Percentiles rank a stretch among this genome's conserved stretches.
phyloP scores from a whole-genome alignment of 2,329 filamentous ascomycete species.

The Ramichloridium luteum region DNA sequence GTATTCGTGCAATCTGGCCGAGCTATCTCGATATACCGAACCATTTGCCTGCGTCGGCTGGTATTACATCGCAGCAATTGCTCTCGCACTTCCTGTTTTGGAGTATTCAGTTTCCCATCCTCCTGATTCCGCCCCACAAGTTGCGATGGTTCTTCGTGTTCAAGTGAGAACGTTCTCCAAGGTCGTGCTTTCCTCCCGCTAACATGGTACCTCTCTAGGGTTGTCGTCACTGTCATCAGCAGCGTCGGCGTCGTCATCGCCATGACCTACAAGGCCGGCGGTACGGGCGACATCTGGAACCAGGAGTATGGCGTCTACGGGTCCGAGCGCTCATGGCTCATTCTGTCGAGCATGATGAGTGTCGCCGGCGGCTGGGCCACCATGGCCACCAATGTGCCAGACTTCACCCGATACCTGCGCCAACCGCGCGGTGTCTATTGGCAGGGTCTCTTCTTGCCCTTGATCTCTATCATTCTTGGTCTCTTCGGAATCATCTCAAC shows the following conservation, averaged over 20 bases:
- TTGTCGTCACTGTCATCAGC: constrained; percentile 38
- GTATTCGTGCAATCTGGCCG: constrained; percentile 47
- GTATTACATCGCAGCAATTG: constrained; percentile 46
- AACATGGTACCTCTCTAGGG: too few relatives aligned
- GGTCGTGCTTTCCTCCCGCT: too few relatives aligned
- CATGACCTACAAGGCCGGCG: constrained; percentile 19
- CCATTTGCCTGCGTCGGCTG: constrained; percentile 37
- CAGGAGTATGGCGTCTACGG: constrained; percentile 20
- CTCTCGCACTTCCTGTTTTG: constrained; percentile 48
- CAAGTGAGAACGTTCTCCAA: too few relatives aligned
- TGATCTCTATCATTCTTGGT: constrained; percentile 37
- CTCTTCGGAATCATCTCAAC: constrained; percentile 46
- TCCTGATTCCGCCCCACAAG: constrained; percentile 40
- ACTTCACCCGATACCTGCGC: constrained; percentile 27
- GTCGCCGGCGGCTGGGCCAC: constrained; percentile 23
- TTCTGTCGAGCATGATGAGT: constrained; percentile 20
- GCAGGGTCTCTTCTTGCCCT: constrained; percentile 32
- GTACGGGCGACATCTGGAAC: constrained; percentile 20
- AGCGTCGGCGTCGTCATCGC: constrained; percentile 37
- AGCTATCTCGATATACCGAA: constrained; percentile 43
- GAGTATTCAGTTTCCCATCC: constrained; percentile 41
- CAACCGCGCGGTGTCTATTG: constrained; percentile 23
- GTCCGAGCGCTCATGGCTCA: constrained; percentile 17
- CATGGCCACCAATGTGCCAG: constrained; percentile 26
- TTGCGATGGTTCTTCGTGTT: constrained; percentile 32